Percentiles rank a stretch among this genome's conserved stretches.
phyloP scores from a whole-genome alignment of 139 green algal genomes.

The Coccomyxa sp. region DNA sequence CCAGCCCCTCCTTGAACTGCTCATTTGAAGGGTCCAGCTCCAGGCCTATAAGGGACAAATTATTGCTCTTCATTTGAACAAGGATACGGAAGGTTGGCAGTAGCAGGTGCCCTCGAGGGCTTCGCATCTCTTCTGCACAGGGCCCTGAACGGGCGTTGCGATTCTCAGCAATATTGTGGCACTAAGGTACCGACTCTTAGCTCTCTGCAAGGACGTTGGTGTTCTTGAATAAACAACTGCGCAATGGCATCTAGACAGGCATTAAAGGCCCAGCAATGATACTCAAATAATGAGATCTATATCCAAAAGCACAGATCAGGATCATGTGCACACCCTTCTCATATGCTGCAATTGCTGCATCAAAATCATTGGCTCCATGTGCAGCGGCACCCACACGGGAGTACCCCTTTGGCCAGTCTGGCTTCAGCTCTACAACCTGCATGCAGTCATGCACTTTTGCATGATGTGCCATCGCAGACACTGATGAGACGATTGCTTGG shows the following conservation, averaged over 20 bases:
- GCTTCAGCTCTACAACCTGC: conserved; percentile 73
- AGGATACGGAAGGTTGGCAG: too few relatives aligned
- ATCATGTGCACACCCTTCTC: conserved; percentile 9
- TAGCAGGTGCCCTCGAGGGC: too few relatives aligned
- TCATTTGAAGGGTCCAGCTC: conserved; percentile 71
- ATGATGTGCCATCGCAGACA: neutral
- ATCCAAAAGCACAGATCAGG: too few relatives aligned
- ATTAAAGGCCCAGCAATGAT: too few relatives aligned
- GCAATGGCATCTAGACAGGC: too few relatives aligned
- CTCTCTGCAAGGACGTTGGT: too few relatives aligned
- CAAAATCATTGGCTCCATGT: conserved; percentile 60
- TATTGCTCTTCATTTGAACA: neutral
- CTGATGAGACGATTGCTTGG: neutral
- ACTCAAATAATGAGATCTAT: too few relatives aligned
- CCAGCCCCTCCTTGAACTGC: conserved; percentile 55
- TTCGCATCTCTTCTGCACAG: too few relatives aligned
- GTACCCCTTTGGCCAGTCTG: conserved; percentile 94
- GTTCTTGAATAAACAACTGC: too few relatives aligned
- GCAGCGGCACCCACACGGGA: conserved; percentile 81
- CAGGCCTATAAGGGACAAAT: conserved; percentile 51
- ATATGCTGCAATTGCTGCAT: conserved; percentile 77
- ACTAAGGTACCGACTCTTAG: too few relatives aligned
- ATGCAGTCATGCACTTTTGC: neutral
- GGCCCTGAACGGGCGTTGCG: too few relatives aligned
- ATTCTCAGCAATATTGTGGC: too few relatives aligned